phyloP scores from a whole-genome alignment of 352 stramenopile species.

The Globisporangium paroecandrum region DNA sequence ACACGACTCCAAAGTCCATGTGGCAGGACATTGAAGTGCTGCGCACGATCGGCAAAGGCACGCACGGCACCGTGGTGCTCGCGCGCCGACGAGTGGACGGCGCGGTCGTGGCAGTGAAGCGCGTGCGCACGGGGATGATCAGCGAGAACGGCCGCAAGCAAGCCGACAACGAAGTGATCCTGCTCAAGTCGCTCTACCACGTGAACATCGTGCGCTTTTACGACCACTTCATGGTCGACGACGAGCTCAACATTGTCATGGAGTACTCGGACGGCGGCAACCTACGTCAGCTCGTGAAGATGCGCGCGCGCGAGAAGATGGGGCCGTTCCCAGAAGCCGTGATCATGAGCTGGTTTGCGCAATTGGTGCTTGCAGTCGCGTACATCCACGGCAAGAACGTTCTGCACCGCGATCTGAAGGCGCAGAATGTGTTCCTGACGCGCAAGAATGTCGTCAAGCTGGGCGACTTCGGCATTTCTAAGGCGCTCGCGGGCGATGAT shows the following conservation, averaged over 20 bases:
- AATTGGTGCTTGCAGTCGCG: conserved; percentile 77
- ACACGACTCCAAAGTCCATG: conserved; percentile 64
- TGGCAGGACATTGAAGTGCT: conserved; percentile 86
- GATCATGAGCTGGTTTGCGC: conserved; percentile 87
- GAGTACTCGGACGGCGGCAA: conserved; percentile 85
- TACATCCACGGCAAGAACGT: conserved; percentile 90
- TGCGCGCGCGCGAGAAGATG: conserved; percentile 74
- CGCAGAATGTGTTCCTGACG: conserved; percentile 87
- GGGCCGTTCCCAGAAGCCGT: conserved; percentile 78
- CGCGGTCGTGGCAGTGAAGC: conserved; percentile 83
- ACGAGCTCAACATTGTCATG: conserved; percentile 90
- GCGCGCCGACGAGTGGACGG: conserved; percentile 72
- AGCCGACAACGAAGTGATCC: conserved; percentile 85
- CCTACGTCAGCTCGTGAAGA: conserved; percentile 78
- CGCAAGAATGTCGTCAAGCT: conserved; percentile 87
- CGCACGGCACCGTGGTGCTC: conserved; percentile 81
- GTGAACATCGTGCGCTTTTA: conserved; percentile 90
- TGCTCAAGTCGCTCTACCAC: conserved; percentile 88
- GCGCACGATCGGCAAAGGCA: conserved; percentile 84
- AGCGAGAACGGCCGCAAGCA: conserved; percentile 84
- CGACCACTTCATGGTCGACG: conserved; percentile 83
- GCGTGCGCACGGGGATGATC: conserved; percentile 73
- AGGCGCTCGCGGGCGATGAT: conserved; percentile 74
- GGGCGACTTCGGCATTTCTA: conserved; percentile 87
- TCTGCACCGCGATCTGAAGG: conserved; percentile 84